These are phyloP conservation scores for Neonothopanus nambi DNA, from an alignment of 1,284 basidiomycete species.

Conservation along the genomic window DNA sequence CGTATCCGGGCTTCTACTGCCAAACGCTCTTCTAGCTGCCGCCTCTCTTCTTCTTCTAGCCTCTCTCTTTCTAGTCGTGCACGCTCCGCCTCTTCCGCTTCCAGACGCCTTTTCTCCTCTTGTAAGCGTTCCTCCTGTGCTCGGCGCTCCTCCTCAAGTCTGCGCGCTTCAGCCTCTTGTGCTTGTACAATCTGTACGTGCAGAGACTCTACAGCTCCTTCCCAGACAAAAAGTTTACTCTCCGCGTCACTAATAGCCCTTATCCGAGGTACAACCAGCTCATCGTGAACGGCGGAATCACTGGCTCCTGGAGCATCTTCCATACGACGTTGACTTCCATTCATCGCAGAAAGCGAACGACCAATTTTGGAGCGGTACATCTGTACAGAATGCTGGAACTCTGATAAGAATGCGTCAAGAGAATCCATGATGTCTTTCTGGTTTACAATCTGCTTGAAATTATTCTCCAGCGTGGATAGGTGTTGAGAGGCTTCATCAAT, in stretches of 20 bases:
- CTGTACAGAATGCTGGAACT: slow-evolving; percentile 37
- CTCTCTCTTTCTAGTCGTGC: slow-evolving; percentile 28
- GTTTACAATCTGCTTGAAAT: slow-evolving; percentile 30
- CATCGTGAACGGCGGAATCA: slow-evolving; percentile 42
- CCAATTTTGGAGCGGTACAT: slow-evolving; percentile 40
- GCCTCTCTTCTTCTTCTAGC: slow-evolving; percentile 33
- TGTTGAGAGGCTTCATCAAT: slow-evolving; percentile 41
- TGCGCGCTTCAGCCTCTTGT: slow-evolving; percentile 33
- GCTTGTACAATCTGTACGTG: slow-evolving; percentile 36
- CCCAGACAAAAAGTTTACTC: slow-evolving; percentile 47
- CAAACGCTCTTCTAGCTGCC: slow-evolving; percentile 34
- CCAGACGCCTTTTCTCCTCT: slow-evolving; percentile 29
- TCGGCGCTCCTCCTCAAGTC: slow-evolving; percentile 33
- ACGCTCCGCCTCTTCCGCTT: slow-evolving; percentile 33
- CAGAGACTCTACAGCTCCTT: slow-evolving; percentile 42
- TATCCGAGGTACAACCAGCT: slow-evolving; percentile 46
- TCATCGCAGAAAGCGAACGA: slow-evolving; percentile 51
- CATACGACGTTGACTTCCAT: slow-evolving; percentile 52
- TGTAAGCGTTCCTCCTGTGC: slow-evolving; percentile 30
- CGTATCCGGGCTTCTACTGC: slow-evolving; percentile 34
- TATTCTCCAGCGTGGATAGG: slow-evolving; percentile 34
- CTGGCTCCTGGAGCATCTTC: slow-evolving; percentile 40
- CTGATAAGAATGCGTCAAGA: slow-evolving; percentile 36
- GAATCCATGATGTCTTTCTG: slow-evolving; percentile 27
- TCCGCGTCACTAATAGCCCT: slow-evolving; percentile 51